Conservation (phyloP, 2,329 filamentous ascomycete species). For the Graphilbum fragrans region DNA sequence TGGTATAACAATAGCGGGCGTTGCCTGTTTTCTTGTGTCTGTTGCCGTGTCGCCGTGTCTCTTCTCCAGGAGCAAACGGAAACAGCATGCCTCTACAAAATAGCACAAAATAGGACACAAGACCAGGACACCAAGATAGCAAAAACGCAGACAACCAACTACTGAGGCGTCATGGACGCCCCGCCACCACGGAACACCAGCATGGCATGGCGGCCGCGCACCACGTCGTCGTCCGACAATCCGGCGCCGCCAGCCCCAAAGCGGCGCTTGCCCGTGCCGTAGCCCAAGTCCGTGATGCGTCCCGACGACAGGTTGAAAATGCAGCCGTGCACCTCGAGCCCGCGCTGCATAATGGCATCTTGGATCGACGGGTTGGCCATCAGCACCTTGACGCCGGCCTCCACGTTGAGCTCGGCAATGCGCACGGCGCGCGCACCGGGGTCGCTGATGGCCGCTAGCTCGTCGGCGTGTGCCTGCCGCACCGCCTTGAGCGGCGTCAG, state of each 20-base stretch:
- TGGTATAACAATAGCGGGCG: too few species aligned
- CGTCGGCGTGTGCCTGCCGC: constrained; percentile 32
- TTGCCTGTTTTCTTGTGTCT: neutral
- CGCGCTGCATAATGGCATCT: constrained; percentile 58
- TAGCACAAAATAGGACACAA: neutral
- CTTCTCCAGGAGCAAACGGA: neutral
- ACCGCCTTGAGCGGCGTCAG: constrained; percentile 36
- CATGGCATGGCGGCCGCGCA: constrained; percentile 35
- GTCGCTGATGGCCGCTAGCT: constrained; percentile 43
- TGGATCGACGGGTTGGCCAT: constrained; percentile 57
- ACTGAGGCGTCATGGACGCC: constrained; percentile 19
- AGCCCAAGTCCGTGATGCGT: constrained; percentile 33
- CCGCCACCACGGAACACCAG: constrained; percentile 34
- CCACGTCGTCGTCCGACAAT: constrained; percentile 18
- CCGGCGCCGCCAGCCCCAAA: neutral
- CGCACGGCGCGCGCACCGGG: constrained; percentile 41
- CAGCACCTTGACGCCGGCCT: constrained; percentile 53
- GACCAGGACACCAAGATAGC: neutral
- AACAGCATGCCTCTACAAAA: neutral
- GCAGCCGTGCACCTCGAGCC: constrained; percentile 64
- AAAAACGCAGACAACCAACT: neutral
- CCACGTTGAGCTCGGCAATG: constrained; percentile 68
- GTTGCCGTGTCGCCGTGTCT: neutral
- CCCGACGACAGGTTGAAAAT: constrained; percentile 53
- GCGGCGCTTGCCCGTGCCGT: constrained; percentile 23